Evolutionary conservation across 23 red algal genomes (phyloP), one percentile per base, ranked within the genome.

Genomic region (Cyanidiococcus yangmingshanensis): DNA sequence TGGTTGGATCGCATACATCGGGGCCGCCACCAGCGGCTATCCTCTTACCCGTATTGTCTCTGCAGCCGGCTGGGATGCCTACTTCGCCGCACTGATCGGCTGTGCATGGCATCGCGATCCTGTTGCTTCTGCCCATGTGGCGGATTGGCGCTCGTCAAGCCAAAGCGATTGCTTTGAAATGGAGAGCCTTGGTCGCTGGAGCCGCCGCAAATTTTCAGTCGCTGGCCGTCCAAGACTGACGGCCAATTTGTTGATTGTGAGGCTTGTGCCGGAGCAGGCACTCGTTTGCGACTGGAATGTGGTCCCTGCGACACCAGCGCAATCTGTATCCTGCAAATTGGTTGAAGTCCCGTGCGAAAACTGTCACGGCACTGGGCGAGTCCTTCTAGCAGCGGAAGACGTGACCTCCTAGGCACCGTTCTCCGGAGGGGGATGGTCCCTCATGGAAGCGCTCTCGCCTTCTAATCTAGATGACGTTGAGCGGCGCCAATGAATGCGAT

Each of bases 41-140:
- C 94, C 94, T 35, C 84, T 98, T 21, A 98, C 94, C 7, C 85
- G 79, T 31, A 59, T 98, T 32, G 84, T 98, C 0, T 86, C 88
- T 31, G 84, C 77, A 37, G 77, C 82, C 3, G 94, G 94, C 21
- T 98, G 94, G 94, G 76, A 85, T 27, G 94, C 94, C 0, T 98
- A 98, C 77, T 89, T 98, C 30, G 75, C 50, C 0, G 85, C 88
- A 25, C 79, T 98, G 1, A 76, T 98, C 36, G 80, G 88, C 29
- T 98, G 85, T 41, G 79, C 84, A 39, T 79, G 27, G n/a, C 27
- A 83, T 87, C 1, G 94, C 94, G 0, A 79, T 98, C 34, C 38
- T 98, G 2, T 76, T 98, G 67, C 76, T 98, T 57, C 75, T 90
- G 74, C 94, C 94, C 7, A 98, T 98, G 94, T 98, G 94, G 94